Conservation (phyloP, 108 stramenopile genomes). For the Cylindrotheca closterium region DNA sequence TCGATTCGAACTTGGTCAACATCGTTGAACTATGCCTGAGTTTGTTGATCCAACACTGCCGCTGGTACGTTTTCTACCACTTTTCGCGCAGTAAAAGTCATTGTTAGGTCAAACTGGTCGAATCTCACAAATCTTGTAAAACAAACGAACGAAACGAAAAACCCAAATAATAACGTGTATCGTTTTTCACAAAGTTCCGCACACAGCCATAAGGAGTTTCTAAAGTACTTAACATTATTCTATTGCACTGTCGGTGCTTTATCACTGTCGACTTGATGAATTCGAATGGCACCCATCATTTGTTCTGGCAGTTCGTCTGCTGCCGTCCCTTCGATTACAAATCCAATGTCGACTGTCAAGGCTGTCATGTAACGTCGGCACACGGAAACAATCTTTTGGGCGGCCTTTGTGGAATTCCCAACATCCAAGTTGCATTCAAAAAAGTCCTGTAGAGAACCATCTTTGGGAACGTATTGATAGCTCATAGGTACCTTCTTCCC, state of each 20-base stretch:
- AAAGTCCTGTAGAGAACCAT: conserved; percentile 21
- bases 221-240: neutral
- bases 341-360: conserved; percentile 85
- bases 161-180: too few species aligned
- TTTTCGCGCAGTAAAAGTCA: too few species aligned
- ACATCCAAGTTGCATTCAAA: conserved; percentile 84
- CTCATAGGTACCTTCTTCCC: conserved; percentile 73
- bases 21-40: too few species aligned
- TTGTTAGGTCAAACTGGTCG: too few species aligned
- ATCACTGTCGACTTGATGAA: conserved; percentile 81
- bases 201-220: too few species aligned
- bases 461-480: conserved; percentile 28
- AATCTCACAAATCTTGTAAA: too few species aligned
- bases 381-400: conserved; percentile 71
- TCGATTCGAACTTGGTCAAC: conserved; percentile 97
- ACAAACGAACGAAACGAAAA: too few species aligned
- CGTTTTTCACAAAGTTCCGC: too few species aligned
- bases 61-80: too few species aligned
- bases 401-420: conserved; percentile 53
- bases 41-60: too few species aligned
- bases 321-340: conserved; percentile 78
- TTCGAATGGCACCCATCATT: conserved; percentile 74
- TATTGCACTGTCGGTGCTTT: conserved; percentile 34
- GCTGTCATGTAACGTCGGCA: conserved; percentile 75
- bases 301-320: conserved; percentile 82